A percentile compares a stretch with the other conserved stretches of the same genome.
These are phyloP conservation scores for Hypomyces perniciosus DNA, from an alignment of 2,329 filamentous ascomycete genomes.

Conservation along the genomic window DNA sequence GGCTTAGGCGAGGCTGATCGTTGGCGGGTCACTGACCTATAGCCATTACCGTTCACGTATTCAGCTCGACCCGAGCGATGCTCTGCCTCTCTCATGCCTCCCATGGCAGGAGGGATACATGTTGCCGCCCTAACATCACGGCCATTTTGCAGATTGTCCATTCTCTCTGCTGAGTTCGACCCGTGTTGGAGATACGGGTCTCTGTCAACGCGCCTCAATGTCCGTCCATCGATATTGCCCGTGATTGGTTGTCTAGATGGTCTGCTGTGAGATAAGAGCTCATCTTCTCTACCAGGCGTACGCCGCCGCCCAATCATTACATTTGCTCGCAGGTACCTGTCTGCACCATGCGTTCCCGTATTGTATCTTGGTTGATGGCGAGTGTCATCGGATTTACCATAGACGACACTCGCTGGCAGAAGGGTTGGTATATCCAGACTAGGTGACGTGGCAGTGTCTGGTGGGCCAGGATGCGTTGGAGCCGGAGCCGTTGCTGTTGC, in stretches of 20 bases:
- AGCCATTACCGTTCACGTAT: background rate
- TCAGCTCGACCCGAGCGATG: background rate
- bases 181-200: background rate
- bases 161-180: background rate
- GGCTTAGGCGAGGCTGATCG: background rate
- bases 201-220: too few species aligned
- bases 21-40: background rate
- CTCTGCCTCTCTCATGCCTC: background rate
- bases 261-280: too few species aligned
- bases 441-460: background rate
- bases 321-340: background rate
- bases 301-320: too few species aligned
- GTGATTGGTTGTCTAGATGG: too few species aligned
- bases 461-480: background rate
- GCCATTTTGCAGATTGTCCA: background rate
- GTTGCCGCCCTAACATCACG: background rate
- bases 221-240: too few species aligned
- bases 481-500: background rate
- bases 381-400: constrained; percentile 20
- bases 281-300: too few species aligned
- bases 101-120: background rate
- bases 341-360: background rate
- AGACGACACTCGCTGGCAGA: constrained; percentile 24
- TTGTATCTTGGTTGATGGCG: background rate
- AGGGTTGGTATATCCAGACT: constrained; percentile 17